These are phyloP conservation scores for Daedaleopsis sinensis DNA, from an alignment of 768 basidiomycete genomes.

Conservation along the genomic window DNA sequence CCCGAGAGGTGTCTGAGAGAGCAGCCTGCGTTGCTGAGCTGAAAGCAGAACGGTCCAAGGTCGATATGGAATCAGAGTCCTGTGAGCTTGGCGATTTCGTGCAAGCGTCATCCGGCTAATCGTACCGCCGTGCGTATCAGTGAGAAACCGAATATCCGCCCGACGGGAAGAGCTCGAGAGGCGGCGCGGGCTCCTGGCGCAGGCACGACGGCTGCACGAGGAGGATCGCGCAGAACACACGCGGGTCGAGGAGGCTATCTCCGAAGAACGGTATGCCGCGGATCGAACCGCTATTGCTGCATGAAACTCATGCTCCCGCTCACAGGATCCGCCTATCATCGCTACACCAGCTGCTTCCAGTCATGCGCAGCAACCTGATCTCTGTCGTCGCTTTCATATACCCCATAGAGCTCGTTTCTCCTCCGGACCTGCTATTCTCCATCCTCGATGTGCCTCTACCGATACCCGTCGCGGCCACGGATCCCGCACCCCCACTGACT, in stretches of 20 bases:
- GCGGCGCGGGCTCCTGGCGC: slow-evolving; percentile 49
- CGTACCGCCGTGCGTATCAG: slow-evolving; percentile 31
- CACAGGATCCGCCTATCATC: slow-evolving; percentile 50
- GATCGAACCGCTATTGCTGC: slow-evolving; percentile 9
- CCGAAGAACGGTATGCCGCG: slow-evolving; percentile 13
- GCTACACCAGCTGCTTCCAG: slow-evolving; percentile 52
- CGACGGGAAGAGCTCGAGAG: slow-evolving; percentile 47
- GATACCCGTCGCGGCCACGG: slow-evolving; percentile 71
- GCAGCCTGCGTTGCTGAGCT: slow-evolving; percentile 56
- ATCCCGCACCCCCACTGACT: slow-evolving; percentile 83
- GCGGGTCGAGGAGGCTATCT: slow-evolving; percentile 31
- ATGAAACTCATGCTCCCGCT: slow-evolving; percentile 20
- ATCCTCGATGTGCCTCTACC: slow-evolving; percentile 90
- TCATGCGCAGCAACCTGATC: slow-evolving; percentile 65
- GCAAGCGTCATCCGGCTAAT: background rate
- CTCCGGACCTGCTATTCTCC: slow-evolving; percentile 86
- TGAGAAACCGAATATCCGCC: slow-evolving; percentile 43
- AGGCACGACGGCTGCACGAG: slow-evolving; percentile 44
- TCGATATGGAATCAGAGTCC: slow-evolving; percentile 17
- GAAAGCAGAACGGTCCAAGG: slow-evolving; percentile 26
- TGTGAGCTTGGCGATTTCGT: slow-evolving; percentile 14
- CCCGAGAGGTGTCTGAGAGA: slow-evolving; percentile 69
- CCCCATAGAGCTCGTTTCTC: slow-evolving; percentile 85
- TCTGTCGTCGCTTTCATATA: slow-evolving; percentile 77
- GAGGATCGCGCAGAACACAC: slow-evolving; percentile 42